Percentiles rank a stretch among this genome's conserved stretches.
phyloP scores from a whole-genome alignment of 2,329 filamentous ascomycete species.

The Trichoderma semiorbis region DNA sequence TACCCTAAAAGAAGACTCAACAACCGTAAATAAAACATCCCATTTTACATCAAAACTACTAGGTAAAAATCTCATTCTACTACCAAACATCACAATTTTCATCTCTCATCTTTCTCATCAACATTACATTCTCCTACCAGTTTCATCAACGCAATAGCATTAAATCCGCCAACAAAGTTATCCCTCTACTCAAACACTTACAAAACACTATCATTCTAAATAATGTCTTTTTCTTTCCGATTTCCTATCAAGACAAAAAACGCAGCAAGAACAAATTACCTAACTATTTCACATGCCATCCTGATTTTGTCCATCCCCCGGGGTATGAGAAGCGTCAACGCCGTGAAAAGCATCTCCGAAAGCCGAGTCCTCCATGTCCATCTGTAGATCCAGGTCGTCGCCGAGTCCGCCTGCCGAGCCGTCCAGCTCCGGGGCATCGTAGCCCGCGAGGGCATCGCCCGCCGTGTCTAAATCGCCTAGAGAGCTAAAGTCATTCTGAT shows the following conservation, averaged over 20 bases:
- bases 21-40: not conserved
- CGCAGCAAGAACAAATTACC: not conserved
- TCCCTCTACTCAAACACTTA: not conserved
- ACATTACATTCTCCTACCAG: no score
- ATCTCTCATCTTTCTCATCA: not conserved
- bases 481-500: constrained; percentile 61
- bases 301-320: constrained; percentile 32
- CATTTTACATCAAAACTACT: no score
- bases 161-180: not conserved
- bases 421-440: constrained; percentile 55
- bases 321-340: constrained; percentile 43
- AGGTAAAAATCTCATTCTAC: not conserved
- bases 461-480: constrained; percentile 66
- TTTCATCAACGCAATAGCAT: not conserved
- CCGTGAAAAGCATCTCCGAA: constrained; percentile 82
- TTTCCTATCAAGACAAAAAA: not conserved
- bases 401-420: constrained; percentile 44
- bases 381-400: constrained; percentile 56
- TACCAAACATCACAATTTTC: no score
- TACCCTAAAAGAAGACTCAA: not conserved
- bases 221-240: not conserved
- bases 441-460: constrained; percentile 66
- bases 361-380: constrained; percentile 74
- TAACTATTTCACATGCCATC: constrained; percentile 30
- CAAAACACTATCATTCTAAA: not conserved